Conservation (phyloP, 306 rosid genomes). For the Oxytropis ochrocephala region DNA sequence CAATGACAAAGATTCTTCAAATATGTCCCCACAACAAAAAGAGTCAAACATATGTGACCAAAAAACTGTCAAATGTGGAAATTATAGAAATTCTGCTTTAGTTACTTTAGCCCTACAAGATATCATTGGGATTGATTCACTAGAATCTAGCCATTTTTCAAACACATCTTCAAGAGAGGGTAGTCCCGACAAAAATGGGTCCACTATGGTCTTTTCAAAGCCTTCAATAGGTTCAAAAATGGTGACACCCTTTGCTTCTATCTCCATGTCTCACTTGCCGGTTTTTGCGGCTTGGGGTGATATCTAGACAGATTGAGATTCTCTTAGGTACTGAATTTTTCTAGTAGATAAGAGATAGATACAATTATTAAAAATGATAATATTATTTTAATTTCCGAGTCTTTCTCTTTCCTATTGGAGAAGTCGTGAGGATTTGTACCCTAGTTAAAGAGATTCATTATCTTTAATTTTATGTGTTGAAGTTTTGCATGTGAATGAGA, state of each 20-base stretch:
- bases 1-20: conserved; percentile 28
- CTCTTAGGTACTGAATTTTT: no score
- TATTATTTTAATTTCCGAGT: no score
- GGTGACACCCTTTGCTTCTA: conserved; percentile 21
- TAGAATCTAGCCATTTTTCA: conserved; percentile 40
- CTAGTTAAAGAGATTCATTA: no score
- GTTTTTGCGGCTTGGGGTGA: conserved; percentile 80
- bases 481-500: no score
- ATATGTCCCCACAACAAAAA: conserved; percentile 34
- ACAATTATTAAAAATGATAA: no score
- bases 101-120: conserved; percentile 50
- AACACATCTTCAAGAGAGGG: no score
- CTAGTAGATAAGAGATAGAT: no score
- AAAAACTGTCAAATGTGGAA: conserved; percentile 29
- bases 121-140: conserved; percentile 54
- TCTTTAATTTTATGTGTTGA: no score
- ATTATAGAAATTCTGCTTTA: conserved; percentile 28
- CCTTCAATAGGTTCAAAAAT: conserved; percentile 46
- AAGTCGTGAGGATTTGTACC: no score
- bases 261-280: conserved; percentile 63
- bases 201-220: conserved; percentile 39
- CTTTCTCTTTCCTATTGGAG: no score
- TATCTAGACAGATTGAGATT: conserved; percentile 19
- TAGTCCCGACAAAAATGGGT: conserved; percentile 38
- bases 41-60: conserved; percentile 29